phyloP scores from a whole-genome alignment of 2,329 filamentous ascomycete species.

The Fragosphaeria purpurea region DNA sequence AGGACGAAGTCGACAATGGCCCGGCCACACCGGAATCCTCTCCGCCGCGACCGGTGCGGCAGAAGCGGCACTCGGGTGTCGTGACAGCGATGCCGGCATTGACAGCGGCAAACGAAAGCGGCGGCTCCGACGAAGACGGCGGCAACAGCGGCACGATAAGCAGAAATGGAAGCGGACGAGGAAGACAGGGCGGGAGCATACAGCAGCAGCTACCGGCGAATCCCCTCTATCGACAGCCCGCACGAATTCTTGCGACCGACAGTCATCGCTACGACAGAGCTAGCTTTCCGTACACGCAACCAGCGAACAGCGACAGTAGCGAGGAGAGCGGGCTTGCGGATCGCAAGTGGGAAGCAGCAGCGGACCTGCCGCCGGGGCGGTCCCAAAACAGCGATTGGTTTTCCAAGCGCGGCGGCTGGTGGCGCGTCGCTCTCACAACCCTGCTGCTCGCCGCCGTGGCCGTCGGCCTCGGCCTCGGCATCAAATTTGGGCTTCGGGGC shows the following conservation, averaged over 20 bases:
- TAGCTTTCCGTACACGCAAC: conserved; percentile 2
- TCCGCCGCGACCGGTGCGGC: conserved; percentile 16
- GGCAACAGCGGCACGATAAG: background rate
- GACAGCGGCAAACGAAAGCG: background rate
- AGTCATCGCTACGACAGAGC: background rate
- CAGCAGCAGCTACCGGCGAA: background rate
- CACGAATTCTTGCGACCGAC: background rate
- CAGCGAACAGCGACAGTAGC: conserved; percentile 8
- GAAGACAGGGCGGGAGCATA: too few species aligned
- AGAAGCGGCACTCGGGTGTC: conserved; percentile 8
- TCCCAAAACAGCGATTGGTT: conserved; percentile 12
- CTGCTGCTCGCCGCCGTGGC: conserved; percentile 22
- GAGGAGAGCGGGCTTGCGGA: conserved; percentile 8
- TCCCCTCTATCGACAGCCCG: background rate
- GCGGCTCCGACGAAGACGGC: background rate
- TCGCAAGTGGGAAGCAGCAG: background rate
- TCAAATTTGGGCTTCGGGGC: conserved; percentile 28
- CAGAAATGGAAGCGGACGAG: background rate
- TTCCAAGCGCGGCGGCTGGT: conserved; percentile 22
- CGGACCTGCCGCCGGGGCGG: background rate
- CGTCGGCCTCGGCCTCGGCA: conserved; percentile 29
- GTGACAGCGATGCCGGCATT: conserved; percentile 16
- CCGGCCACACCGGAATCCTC: conserved; percentile 8
- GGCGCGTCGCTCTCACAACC: conserved; percentile 20
- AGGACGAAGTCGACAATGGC: conserved; percentile 19